Conservation (phyloP, 352 stramenopile genomes). For the Globisporangium irregulare region DNA sequence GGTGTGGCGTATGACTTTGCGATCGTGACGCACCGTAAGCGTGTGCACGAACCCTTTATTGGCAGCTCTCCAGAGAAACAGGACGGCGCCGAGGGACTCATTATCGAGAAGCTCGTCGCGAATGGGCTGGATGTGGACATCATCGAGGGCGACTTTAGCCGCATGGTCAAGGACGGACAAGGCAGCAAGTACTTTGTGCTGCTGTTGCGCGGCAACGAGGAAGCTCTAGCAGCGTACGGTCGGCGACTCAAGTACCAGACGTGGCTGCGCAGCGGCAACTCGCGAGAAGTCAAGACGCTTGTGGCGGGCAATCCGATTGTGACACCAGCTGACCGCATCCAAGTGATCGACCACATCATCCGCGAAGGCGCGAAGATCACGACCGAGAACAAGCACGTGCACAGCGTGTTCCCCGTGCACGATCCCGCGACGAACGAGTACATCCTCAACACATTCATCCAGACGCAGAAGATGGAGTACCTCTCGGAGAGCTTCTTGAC, state of each 20-base stretch:
- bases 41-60: conserved; percentile 20
- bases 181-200: conserved; percentile 74
- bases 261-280: conserved; percentile 73
- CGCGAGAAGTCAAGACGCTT: conserved; percentile 64
- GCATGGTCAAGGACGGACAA: conserved; percentile 21
- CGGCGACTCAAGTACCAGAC: conserved; percentile 65
- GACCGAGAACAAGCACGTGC: conserved; percentile 45
- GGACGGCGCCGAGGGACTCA: conserved; percentile 32
- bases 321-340: conserved; percentile 72
- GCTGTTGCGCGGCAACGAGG: conserved; percentile 64
- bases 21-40: conserved; percentile 57
- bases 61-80: conserved; percentile 23
- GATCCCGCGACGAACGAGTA: conserved; percentile 68
- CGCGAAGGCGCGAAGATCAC: conserved; percentile 67
- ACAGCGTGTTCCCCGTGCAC: conserved; percentile 79
- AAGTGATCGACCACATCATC: conserved; percentile 84
- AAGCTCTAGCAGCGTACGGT: conserved; percentile 57
- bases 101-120: conserved; percentile 62
- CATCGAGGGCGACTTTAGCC: conserved; percentile 69
- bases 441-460: conserved; percentile 71
- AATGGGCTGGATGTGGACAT: conserved; percentile 71
- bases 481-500: conserved; percentile 53
- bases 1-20: conserved; percentile 65
- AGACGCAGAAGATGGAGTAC: conserved; percentile 62
- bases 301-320: conserved; percentile 55